These are phyloP conservation scores for Cordyceps cateniannulata DNA, from an alignment of 2,329 filamentous ascomycete species.

Conservation along the genomic window DNA sequence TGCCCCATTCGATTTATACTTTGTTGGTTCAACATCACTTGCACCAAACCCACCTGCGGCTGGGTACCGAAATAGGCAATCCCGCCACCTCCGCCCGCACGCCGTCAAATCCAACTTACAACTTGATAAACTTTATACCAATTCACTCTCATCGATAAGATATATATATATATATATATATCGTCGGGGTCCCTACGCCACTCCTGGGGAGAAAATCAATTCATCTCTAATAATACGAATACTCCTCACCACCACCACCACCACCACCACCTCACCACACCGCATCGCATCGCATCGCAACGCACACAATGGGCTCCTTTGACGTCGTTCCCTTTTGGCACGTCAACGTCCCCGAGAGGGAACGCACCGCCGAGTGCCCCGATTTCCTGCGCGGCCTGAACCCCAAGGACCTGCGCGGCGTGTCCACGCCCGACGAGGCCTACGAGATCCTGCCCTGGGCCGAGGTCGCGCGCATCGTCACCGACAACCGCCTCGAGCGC, in stretches of 20 bases:
- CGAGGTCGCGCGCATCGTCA: constrained; percentile 57
- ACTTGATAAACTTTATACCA: background rate
- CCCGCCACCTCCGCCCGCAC: background rate
- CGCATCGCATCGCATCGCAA: no score
- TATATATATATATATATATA: no score
- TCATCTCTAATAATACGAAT: no score
- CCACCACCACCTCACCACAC: background rate
- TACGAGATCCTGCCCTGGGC: constrained; percentile 64
- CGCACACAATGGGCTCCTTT: constrained; percentile 31
- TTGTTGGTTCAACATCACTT: background rate
- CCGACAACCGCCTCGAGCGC: constrained; percentile 60
- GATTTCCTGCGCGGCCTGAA: constrained; percentile 57
- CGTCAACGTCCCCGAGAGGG: constrained; percentile 61
- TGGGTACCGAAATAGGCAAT: constrained; percentile 6
- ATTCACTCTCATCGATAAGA: background rate
- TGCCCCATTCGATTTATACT: background rate
- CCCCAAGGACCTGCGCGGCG: constrained; percentile 62
- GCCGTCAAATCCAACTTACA: background rate
- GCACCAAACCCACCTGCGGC: background rate
- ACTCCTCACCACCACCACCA: background rate
- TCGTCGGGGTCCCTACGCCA: no score
- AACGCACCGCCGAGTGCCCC: constrained; percentile 63
- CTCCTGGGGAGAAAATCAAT: no score
- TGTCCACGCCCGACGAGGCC: constrained; percentile 62
- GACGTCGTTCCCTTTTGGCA: constrained; percentile 65